Evolutionary conservation across 306 rosid genomes (phyloP).

Genomic region (Quercus berberidifolia): DNA sequence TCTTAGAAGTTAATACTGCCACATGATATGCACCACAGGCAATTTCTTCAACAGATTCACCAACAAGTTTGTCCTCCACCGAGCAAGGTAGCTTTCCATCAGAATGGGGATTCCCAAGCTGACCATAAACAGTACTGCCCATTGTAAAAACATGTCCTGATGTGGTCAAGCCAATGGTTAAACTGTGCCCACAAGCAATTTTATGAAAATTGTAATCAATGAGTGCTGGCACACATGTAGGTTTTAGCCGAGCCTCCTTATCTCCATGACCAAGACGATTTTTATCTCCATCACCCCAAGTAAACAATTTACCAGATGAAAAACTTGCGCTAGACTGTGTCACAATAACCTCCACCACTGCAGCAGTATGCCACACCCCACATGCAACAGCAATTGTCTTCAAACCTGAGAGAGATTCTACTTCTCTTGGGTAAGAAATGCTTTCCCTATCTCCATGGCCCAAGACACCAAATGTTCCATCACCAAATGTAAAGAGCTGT

Average conservation of each 20-base stretch:
- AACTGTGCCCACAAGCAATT: constrained; percentile 94
- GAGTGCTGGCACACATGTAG: constrained; percentile 85
- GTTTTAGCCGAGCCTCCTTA: constrained; percentile 85
- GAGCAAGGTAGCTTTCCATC: constrained; percentile 86
- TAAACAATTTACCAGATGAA: constrained; percentile 84
- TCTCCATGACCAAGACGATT: constrained; percentile 97
- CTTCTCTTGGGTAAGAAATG: constrained; percentile 79
- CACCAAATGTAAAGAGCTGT: constrained; percentile 93
- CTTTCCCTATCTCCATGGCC: constrained; percentile 91
- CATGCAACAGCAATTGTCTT: constrained; percentile 92
- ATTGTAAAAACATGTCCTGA: constrained; percentile 81
- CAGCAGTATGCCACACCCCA: constrained; percentile 99
- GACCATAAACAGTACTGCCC: constrained; percentile 99
- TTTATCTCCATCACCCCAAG: constrained; percentile 99
- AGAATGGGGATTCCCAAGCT: constrained; percentile 88
- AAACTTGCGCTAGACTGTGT: constrained; percentile 75
- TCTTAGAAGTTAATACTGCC: constrained; percentile 74
- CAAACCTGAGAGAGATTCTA: constrained; percentile 78
- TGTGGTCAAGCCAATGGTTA: constrained; percentile 85
- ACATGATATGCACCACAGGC: constrained; percentile 98
- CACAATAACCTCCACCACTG: constrained; percentile 88
- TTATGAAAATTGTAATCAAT: constrained; percentile 83
- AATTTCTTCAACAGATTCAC: constrained; percentile 74
- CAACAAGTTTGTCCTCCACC: constrained; percentile 73
- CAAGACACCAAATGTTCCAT: constrained; percentile 94